Conservation (phyloP, 164 flowering plant species). For the Litsea cubeba region DNA sequence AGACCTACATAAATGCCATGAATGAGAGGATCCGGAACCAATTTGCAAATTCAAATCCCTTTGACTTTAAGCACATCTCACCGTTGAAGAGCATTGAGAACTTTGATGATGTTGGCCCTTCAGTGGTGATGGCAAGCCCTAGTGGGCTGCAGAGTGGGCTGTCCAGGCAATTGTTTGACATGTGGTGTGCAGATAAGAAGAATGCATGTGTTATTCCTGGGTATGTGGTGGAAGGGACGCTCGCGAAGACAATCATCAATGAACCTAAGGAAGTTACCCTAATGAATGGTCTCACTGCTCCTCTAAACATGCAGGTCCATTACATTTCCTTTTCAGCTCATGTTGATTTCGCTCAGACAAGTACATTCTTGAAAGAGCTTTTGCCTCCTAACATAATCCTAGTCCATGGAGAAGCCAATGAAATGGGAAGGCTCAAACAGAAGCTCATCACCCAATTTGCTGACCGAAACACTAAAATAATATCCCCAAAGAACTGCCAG, state of each 20-base stretch:
- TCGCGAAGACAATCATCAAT: slow-evolving; percentile 81
- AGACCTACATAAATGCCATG: slow-evolving; percentile 91
- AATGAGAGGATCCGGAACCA: slow-evolving; percentile 86
- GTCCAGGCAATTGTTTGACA: slow-evolving; percentile 88
- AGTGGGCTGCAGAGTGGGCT: slow-evolving; percentile 89
- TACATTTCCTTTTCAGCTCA: slow-evolving; percentile 98
- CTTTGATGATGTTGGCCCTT: slow-evolving; percentile 88
- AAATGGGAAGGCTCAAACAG: slow-evolving; percentile 93
- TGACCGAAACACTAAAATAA: slow-evolving; percentile 69
- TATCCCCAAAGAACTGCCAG: slow-evolving; percentile 92
- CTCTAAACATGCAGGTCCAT: slow-evolving; percentile 90
- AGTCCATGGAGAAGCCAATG: slow-evolving; percentile 91
- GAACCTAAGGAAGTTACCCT: slow-evolving; percentile 96
- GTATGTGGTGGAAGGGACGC: slow-evolving; percentile 86
- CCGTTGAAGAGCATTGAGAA: slow-evolving; percentile 77
- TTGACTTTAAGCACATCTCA: slow-evolving; percentile 80
- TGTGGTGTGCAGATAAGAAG: slow-evolving; percentile 91
- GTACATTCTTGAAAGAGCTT: slow-evolving; percentile 78
- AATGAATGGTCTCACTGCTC: slow-evolving; percentile 81
- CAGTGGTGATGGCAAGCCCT: slow-evolving; percentile 98
- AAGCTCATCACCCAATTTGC: slow-evolving; percentile 69
- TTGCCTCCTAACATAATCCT: slow-evolving; percentile 94
- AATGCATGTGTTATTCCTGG: slow-evolving; percentile 95
- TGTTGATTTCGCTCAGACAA: slow-evolving; percentile 90
- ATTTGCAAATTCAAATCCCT: slow-evolving; percentile 79